Base-by-base conservation (phyloP, 2,329 filamentous ascomycete genomes). In the Diaporthe eres region DNA sequence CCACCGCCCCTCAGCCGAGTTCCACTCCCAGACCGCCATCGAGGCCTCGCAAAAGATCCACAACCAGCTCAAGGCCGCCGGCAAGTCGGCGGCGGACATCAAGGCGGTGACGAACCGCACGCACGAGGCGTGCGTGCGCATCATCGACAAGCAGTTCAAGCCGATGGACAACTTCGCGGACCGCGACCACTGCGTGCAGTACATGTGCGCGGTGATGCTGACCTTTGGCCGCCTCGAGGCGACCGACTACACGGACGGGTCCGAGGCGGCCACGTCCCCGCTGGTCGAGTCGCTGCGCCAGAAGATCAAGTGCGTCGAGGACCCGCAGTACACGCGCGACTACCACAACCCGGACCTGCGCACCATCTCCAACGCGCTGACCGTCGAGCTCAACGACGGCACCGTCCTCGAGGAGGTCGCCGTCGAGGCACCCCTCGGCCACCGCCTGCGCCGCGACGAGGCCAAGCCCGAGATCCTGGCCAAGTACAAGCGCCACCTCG, bases 81-180 rank as follows among this genome's bases (percentile, higher is more conserved):
- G 95, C 87, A 98, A 98, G 90, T 94, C 93, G 72, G 95, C 96
- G 75, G 94, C 93, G 80, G 96, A 99, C 85, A 98, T 99, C 88
- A 96, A 98, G 88, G 90, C 91, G 77, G 92, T 99, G 82, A 95
- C 94, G 80, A 98, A 96, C 92, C 94, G 97, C 81, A 99, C 97
- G 12, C 97, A 99, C 88, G 97, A 99, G 87, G 97, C 97, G 76
- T 98, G 97, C 88, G 92, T 99, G 84, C 95, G 97, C 82, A 99
- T 99, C 87, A 99, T 99, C 82, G 97, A 99, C 91, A 99, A 99
- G 91, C 97, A 99, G 88, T 97, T 98, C 91, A 98, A 98, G 91
- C 93, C 96, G 81, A 98, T 99, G 95, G 96, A 98, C 90, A 99
- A 99, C 92, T 99, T 98, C 83, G 97, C 97, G 83, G 97, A 99